Percentiles rank a stretch among this genome's conserved stretches.
phyloP scores from a whole-genome alignment of 441 rosid species.

The Raphanus hybrid region DNA sequence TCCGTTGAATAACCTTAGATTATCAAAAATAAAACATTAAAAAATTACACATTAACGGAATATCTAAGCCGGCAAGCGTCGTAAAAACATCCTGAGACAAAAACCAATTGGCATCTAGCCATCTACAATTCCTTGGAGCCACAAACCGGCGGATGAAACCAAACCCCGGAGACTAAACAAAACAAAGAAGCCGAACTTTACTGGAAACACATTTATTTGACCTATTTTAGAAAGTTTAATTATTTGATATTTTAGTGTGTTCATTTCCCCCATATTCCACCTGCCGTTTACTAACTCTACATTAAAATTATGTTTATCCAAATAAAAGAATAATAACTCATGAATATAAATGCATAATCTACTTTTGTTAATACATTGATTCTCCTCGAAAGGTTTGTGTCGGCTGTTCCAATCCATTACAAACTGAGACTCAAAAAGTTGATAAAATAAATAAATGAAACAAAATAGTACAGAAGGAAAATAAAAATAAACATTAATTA shows the following conservation, averaged over 20 bases:
- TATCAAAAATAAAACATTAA: no score
- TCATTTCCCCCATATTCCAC: constrained; percentile 4
- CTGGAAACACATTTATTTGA: not conserved
- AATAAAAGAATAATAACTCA: not conserved
- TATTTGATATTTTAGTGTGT: not conserved
- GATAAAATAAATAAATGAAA: not conserved
- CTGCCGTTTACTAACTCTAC: constrained; percentile 14
- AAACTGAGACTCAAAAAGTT: constrained; percentile 1
- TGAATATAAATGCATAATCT: not conserved
- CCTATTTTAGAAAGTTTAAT: not conserved
- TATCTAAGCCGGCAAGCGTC: no score
- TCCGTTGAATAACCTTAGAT: no score
- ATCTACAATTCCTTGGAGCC: no score
- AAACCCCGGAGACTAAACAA: no score
- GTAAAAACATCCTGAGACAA: no score
- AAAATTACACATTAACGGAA: no score
- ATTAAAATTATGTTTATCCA: not conserved
- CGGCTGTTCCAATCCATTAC: constrained; percentile 36
- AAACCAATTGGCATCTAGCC: no score
- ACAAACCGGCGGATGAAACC: no score
- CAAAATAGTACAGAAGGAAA: not conserved
- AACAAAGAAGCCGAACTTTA: no score
- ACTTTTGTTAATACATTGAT: constrained; percentile 29
- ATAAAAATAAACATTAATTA: constrained; percentile 21
- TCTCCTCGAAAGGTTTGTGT: constrained; percentile 36